Evolutionary conservation across 805 yeast species (phyloP).

Genomic region (Yueomyces sp.): DNA sequence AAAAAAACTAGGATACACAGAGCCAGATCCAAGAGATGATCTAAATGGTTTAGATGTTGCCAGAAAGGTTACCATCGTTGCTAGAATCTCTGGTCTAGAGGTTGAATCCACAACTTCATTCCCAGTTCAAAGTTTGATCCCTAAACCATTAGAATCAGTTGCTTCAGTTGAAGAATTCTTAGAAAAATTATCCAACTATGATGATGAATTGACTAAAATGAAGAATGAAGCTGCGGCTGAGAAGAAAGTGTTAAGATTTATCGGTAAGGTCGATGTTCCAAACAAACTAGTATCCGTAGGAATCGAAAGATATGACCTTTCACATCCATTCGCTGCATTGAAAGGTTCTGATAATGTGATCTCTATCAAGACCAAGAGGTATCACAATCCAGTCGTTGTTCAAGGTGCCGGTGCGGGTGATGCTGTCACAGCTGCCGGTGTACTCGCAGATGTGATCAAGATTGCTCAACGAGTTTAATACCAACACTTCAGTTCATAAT

Average conservation of each 20-base stretch:
- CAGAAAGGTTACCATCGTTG: constrained; percentile 91
- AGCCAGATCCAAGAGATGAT: constrained; percentile 99
- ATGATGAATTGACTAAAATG: constrained; percentile 60
- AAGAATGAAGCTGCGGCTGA: constrained; percentile 73
- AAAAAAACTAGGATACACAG: constrained; percentile 87
- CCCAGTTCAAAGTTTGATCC: constrained; percentile 90
- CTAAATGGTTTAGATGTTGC: constrained; percentile 97
- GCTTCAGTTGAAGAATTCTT: constrained; percentile 66
- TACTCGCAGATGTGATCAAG: constrained; percentile 84
- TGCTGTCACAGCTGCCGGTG: constrained; percentile 75
- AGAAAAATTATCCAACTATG: constrained; percentile 70
- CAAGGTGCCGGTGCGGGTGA: constrained; percentile 98
- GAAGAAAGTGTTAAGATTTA: constrained; percentile 82
- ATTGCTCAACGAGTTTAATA: constrained; percentile 64
- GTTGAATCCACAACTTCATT: constrained; percentile 83
- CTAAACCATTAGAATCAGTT: constrained; percentile 66
- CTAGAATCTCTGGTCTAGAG: constrained; percentile 78
- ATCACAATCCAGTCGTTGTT: constrained; percentile 80
- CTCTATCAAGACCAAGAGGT: constrained; percentile 83
- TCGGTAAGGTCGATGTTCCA: constrained; percentile 77
- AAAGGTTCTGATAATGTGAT: constrained; percentile 95
- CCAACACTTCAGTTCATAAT: too few species aligned
- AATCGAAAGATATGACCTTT: constrained; percentile 69
- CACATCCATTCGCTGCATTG: constrained; percentile 92
- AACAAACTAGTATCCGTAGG: constrained; percentile 68